phyloP scores from a whole-genome alignment of 1,284 basidiomycete genomes.

The Earliella scabrosa region DNA sequence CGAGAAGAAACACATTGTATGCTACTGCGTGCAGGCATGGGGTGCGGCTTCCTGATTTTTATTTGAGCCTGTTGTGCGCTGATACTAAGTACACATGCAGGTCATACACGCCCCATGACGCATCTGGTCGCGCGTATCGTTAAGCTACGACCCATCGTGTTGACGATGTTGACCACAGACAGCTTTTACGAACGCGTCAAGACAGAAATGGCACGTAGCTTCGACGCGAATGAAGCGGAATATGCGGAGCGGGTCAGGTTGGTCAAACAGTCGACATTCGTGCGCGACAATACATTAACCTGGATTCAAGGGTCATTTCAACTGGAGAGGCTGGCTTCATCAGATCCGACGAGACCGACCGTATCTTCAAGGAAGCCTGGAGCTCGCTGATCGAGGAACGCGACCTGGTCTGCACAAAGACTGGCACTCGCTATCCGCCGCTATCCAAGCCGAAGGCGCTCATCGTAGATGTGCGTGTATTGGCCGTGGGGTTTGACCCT shows the following conservation, averaged over 20 bases:
- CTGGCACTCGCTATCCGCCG: background rate
- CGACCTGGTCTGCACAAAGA: slow-evolving; percentile 6
- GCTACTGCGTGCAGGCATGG: background rate
- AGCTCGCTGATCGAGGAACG: background rate
- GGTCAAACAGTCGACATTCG: too few species aligned
- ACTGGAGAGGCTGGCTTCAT: background rate
- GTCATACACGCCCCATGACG: background rate
- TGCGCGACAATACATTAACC: too few species aligned
- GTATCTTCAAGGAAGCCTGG: background rate
- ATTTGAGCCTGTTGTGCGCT: too few species aligned
- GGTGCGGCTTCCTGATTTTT: background rate
- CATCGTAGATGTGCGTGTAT: slow-evolving; percentile 17
- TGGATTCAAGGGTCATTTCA: slow-evolving; percentile 18
- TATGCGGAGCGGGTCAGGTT: slow-evolving; percentile 14
- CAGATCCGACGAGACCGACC: background rate
- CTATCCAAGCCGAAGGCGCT: slow-evolving; percentile 6
- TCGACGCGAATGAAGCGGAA: background rate
- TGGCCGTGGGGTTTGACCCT: too few species aligned
- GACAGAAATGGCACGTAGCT: slow-evolving; percentile 14
- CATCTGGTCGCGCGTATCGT: background rate
- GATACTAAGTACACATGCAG: background rate
- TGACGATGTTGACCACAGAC: slow-evolving; percentile 8
- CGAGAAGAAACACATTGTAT: background rate
- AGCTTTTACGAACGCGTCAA: slow-evolving; percentile 6
- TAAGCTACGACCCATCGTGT: background rate